A percentile compares a stretch with the other conserved stretches of the same genome.
phyloP scores from a whole-genome alignment of 2,329 filamentous ascomycete genomes.

The Exophiala phaeomuriformis region DNA sequence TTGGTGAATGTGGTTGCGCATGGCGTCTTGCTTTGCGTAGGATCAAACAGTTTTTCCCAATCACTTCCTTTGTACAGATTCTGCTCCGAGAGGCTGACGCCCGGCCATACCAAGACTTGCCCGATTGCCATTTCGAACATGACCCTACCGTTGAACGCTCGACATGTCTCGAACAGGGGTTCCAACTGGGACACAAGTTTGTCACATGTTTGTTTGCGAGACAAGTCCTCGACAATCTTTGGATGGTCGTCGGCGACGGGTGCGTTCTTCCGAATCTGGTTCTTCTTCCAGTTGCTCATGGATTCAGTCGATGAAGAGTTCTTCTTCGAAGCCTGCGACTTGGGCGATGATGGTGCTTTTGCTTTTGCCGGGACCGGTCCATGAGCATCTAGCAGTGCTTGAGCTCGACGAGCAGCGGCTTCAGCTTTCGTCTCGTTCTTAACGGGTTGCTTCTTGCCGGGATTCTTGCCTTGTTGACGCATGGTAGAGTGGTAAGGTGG shows the following conservation, averaged over 20 bases:
- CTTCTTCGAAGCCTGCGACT: background rate
- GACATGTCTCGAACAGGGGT: conserved; percentile 31
- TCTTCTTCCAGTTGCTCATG: conserved; percentile 18
- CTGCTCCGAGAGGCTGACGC: conserved; percentile 13
- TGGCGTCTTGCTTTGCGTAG: background rate
- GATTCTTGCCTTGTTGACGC: conserved; percentile 20
- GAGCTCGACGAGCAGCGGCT: conserved; percentile 5
- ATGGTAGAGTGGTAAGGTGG: conserved; percentile 19
- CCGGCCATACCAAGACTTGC: conserved; percentile 30
- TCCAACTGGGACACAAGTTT: conserved; percentile 30
- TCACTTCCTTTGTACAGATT: conserved; percentile 19
- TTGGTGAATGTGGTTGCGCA: conserved; percentile 32
- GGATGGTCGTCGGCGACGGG: conserved; percentile 12
- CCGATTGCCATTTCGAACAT: conserved; percentile 36
- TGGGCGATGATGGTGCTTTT: background rate
- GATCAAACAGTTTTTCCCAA: conserved; percentile 32
- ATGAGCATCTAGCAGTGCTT: conserved; percentile 14
- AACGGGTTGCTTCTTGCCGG: conserved; percentile 11
- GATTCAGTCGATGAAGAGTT: background rate
- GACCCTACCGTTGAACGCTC: conserved; percentile 32
- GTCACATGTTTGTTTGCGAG: conserved; percentile 17
- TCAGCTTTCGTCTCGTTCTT: conserved; percentile 16
- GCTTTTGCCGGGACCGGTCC: conserved; percentile 3
- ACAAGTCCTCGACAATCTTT: conserved; percentile 4
- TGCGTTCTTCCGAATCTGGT: conserved; percentile 14